Base-by-base conservation (phyloP, 2,329 filamentous ascomycete species). In the Venturiaceae sp. region DNA sequence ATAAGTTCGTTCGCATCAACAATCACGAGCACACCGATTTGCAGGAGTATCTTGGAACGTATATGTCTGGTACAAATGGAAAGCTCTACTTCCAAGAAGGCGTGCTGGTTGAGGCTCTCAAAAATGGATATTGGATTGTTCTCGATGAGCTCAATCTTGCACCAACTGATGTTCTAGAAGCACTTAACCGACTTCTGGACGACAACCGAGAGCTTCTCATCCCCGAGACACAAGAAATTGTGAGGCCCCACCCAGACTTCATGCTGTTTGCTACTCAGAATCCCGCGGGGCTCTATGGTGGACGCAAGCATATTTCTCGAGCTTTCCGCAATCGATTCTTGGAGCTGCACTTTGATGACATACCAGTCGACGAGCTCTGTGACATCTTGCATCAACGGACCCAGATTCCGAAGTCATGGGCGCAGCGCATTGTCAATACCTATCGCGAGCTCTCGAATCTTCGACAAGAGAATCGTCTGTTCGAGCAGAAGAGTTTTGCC, bases 221-320 rank as follows among this genome's bases (percentile, higher is more conserved):
- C 34, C 92, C 95, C 0, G 94, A 99, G 71, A 97, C 94, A 0
- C 94, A 99, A 71, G 92, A 99, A 69, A 79, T 95, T 36, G 88
- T 99, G 41, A 86, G 86, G 33, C 95, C 94, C 0, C 92, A 99
- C 64, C 85, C 90, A 32, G 92, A 95, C 65, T 99, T 99, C 71
- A 96, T 97, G 83, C 82, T 99, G 0, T 99, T 99, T 67, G 94
- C 94, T 1, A 99, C 94, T 0, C 94, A 99, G 68, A 99, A 99
- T 64, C 94, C 94, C 0, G 88, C 95, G 23, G 94, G 94, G 36
- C 75, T 99, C 1, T 99, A 99, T 66, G 95, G 95, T 60, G 94
- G 94, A 16, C 83, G 94, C 65, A 99, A 99, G 69, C 85, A 90
- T 0, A 78, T 99, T 7, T 97, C 94, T 1, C 83, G 95, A 44